These are phyloP conservation scores for Sinapis alba DNA, from an alignment of 441 rosid genomes.

Conservation along the genomic window DNA sequence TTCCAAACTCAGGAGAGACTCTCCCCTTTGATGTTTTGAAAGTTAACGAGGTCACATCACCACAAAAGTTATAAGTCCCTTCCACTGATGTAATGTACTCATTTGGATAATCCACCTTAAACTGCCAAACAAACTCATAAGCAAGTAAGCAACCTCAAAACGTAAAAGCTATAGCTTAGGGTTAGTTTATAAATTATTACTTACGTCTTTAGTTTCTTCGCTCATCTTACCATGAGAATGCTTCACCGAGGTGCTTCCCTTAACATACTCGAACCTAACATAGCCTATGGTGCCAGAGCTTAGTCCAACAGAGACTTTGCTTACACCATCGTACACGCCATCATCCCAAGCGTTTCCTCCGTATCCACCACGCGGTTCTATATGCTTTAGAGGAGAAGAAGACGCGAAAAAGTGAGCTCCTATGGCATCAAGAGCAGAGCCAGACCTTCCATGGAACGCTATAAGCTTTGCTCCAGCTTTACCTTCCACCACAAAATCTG, in stretches of 20 bases:
- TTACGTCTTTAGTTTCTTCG: constrained; percentile 5
- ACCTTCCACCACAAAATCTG: constrained; percentile 14
- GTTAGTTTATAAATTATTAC: background rate
- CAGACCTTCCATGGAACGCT: constrained; percentile 30
- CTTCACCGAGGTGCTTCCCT: background rate
- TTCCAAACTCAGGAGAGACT: constrained; percentile 3
- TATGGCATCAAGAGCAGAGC: background rate
- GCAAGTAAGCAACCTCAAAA: background rate
- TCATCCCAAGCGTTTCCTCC: constrained; percentile 25
- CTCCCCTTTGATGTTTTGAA: constrained; percentile 16
- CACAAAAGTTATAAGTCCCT: constrained; percentile 7
- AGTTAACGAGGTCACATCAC: background rate
- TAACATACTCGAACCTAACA: constrained; percentile 19
- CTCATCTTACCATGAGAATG: constrained; percentile 13
- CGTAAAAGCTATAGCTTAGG: background rate
- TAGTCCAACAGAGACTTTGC: background rate
- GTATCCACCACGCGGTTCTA: background rate
- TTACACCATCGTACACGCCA: constrained; percentile 20
- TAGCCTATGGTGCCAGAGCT: background rate
- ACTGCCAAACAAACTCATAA: constrained; percentile 18
- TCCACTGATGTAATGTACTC: constrained; percentile 18
- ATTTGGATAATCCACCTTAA: constrained; percentile 17
- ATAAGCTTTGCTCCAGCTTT: constrained; percentile 23
- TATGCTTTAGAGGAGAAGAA: background rate
- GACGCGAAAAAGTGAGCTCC: constrained; percentile 16